Evolutionary conservation across 2,329 filamentous ascomycete genomes (phyloP), one percentile per base, ranked within the genome.

Genomic region (Didymellaceae sp.): DNA sequence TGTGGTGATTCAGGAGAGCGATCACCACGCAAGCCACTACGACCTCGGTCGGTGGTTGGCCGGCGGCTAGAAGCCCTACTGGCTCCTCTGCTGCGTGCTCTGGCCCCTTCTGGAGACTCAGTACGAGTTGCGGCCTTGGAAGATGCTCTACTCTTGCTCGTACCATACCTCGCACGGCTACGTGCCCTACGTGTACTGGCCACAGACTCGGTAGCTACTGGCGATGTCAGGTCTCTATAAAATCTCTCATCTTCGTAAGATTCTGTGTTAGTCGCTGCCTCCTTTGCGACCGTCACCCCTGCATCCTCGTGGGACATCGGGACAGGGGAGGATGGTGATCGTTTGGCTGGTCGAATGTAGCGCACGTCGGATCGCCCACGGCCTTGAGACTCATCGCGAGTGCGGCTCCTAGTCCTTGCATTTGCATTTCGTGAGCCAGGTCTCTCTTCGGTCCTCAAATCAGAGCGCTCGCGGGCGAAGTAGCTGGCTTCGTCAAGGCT

Each of bases 261-360:
- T 9, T 80, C 80, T 6, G 75, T 70, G 52, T 74, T 77, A 5
- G 70, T 67, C 11, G 55, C 58, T n/a, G 63, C 62, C 40, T 71
- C 73, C 38, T 75, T 74, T 53, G 77, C 78, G 34, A 69, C 66
- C 21, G 52, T 90, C 10, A 77, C 65, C 3, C 74, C 75, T 14
- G 77, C 74, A 63, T 97, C 91, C 62, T 96, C 90, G 0, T 91
- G 91, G 3, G 92, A 96, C 92, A 97, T 97, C 3, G 92, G 91
- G 2, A 96, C 82, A 0, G 93, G 93, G 0, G 93, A 97, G 2
- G 91, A 95, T 1, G 93, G 93, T 1, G 93, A 97, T 17, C 89
- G 82, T 74, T 96, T 96, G 10, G 86, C 84, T 14, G 88, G 84
- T 66, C 86, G 88, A 55, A 88, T 91, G 57, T 86, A 87, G 17